Evolutionary conservation across 1,284 basidiomycete species (phyloP), one percentile per base, ranked within the genome.

Genomic region (Cronartium ribicola): DNA sequence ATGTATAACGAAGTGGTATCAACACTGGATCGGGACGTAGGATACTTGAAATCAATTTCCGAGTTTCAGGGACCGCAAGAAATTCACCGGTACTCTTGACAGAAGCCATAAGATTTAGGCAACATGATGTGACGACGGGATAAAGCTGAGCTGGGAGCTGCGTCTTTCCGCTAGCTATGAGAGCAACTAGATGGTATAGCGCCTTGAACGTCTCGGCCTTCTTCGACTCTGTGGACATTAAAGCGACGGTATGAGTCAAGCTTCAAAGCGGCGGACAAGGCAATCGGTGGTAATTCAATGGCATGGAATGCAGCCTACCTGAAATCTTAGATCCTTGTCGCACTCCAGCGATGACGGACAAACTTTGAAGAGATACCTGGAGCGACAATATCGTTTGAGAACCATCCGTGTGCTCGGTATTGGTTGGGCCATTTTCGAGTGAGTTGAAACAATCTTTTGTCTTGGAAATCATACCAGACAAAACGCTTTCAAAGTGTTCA

Each of bases 341-440:
- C 11, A 75, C 72, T 36, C 72, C 72, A 5, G 60, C 41, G n/a
- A 67, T 65, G 41, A 65, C 66, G 17, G 44, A 64, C 59, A 75
- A 55, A 11, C 65, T 67, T 41, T 67, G 11, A 14, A 75, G 36
- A 36, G 57, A 67, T 20, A 59, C 61, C 57, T 75, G 63, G 36
- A 75, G 22, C 20, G 55, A 48, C 22, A 37, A 41, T n/a, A 36
- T 29, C 11, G 51, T 6, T n/a, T n/a, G 51, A 8, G 6, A 29
- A 20, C 17, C 39, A 7, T 66, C 48, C 22, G 20, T 59, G 44
- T 22, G 7, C 36, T 8, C 13, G 40, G 10, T 51, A 14, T 59
- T 36, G n/a, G 41, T 20, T 22, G 8, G 8, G 10, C 48, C 41
- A 41, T 29, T 17, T 36, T 62, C 60, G 3, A 67, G 44, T 41